These are phyloP conservation scores for Leucocoprinus sp. DNA, from an alignment of 768 basidiomycete genomes.

Conservation along the genomic window DNA sequence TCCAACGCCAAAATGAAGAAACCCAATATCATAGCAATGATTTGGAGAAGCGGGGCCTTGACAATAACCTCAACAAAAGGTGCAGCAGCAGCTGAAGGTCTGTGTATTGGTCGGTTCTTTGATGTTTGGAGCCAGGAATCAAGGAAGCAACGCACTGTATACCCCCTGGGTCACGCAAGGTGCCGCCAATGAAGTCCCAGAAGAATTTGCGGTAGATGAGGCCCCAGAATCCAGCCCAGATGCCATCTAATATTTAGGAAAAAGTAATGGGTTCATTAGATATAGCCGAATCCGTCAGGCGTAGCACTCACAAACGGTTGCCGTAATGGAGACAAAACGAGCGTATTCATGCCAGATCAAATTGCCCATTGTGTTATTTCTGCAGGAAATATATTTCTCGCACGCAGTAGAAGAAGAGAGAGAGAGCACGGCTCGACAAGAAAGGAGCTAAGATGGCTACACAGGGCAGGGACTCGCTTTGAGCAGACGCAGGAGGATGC, in stretches of 20 bases:
- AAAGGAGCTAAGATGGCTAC: neutral
- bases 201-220: conserved; percentile 90
- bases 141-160: conserved; percentile 49
- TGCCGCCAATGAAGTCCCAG: conserved; percentile 90
- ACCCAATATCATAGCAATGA: conserved; percentile 54
- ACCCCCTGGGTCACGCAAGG: conserved; percentile 69
- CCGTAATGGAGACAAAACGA: conserved; percentile 59
- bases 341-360: conserved; percentile 77
- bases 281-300: neutral
- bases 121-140: neutral
- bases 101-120: conserved; percentile 17
- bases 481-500: conserved; percentile 13
- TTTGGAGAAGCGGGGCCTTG: conserved; percentile 68
- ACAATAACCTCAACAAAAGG: conserved; percentile 72
- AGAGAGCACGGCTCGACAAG: conserved; percentile 5
- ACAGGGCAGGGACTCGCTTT: conserved; percentile 15
- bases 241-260: conserved; percentile 40
- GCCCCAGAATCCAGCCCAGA: conserved; percentile 79
- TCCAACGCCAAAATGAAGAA: conserved; percentile 59
- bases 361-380: conserved; percentile 53
- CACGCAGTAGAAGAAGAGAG: conserved; percentile 15
- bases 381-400: conserved; percentile 17
- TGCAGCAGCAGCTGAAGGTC: conserved; percentile 50
- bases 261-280: neutral
- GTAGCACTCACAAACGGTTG: conserved; percentile 58